Evolutionary conservation across 306 rosid species (phyloP).

Genomic region (Potentilla sterilis): DNA sequence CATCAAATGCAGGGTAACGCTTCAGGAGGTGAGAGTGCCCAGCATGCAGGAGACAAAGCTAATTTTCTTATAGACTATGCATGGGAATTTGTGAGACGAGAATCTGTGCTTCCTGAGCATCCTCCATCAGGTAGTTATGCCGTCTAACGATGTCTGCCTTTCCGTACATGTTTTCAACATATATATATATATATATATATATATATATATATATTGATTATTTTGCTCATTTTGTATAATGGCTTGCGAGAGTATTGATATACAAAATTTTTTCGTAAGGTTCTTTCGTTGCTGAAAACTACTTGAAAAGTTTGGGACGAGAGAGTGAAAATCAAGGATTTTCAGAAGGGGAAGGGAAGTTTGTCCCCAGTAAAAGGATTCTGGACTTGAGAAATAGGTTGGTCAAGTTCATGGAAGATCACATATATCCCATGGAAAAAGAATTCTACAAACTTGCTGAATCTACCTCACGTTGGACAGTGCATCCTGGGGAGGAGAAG

Average conservation of each 20-base stretch:
- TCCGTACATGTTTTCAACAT: constrained; percentile 4
- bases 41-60: constrained; percentile 48
- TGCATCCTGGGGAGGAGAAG: constrained; percentile 90
- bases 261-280: constrained; percentile 28
- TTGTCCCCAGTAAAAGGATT: constrained; percentile 60
- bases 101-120: constrained; percentile 67
- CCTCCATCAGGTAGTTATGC: constrained; percentile 73
- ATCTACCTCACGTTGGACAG: constrained; percentile 78
- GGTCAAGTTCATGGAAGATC: constrained; percentile 82
- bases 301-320: constrained; percentile 39
- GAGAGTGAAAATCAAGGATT: constrained; percentile 39
- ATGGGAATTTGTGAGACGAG: constrained; percentile 55
- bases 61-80: constrained; percentile 62
- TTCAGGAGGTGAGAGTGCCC: constrained; percentile 88
- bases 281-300: constrained; percentile 25
- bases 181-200: too few relatives aligned
- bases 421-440: constrained; percentile 81
- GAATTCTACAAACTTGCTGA: constrained; percentile 78
- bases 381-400: constrained; percentile 56
- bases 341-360: constrained; percentile 53
- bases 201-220: constrained; percentile 16
- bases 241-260: constrained; percentile 19
- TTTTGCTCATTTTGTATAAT: constrained; percentile 16
- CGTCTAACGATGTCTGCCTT: constrained; percentile 24
- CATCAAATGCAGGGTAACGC: constrained; percentile 81